Base-by-base conservation (phyloP, 176 grass and related monocot genomes). In the Triticum timopheevii region DNA sequence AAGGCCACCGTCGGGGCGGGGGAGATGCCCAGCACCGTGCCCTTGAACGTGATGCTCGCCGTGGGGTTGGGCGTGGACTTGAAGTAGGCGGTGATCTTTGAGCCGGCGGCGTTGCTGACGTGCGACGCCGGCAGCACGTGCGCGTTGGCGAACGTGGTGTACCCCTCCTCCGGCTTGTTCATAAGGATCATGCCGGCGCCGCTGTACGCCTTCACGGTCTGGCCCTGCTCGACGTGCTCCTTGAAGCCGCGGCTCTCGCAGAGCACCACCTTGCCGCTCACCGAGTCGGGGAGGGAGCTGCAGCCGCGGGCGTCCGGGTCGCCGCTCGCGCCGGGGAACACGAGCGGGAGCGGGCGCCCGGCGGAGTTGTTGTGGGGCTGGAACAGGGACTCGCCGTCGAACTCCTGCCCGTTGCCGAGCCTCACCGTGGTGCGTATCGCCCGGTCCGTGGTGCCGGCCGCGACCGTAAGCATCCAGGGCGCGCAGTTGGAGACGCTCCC, bases 301-400 rank as follows among this genome's bases (percentile, higher is more conserved):
- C 87, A 87, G 33, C n/a, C 75, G 20, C 73, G 86, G 23, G 88
- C 76, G 3, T 86, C 78, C 9, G 79, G 69, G 54, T 84, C 77
- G 70, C 68, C 82, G 69, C 83, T 69, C 8, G 73, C 70, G 63
- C 85, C 88, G 47, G 90, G 88, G 76, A 87, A 87, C 65, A 93
- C 88, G 16, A 92, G 87, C 47, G 91, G 84, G 16, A 92, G 76
- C 79, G 16, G 76, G 0, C 70, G 80, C 2, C 84, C 85, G 13
- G 84, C 76, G 61, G 69, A 87, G 79, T 83, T 83, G 52, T 86
- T 88, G 10, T 70, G 77, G 1, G 89, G 86, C 82, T 89, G 93
- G 89, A 71, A 90, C 88, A 89, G 66, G 3, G 93, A 90, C 89
- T 95, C 93, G 38, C 93, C 93, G 47, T 92, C 78, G 36, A 95